Evolutionary conservation across 1,284 basidiomycete genomes (phyloP).

Genomic region (Rhodotorula sp.): DNA sequence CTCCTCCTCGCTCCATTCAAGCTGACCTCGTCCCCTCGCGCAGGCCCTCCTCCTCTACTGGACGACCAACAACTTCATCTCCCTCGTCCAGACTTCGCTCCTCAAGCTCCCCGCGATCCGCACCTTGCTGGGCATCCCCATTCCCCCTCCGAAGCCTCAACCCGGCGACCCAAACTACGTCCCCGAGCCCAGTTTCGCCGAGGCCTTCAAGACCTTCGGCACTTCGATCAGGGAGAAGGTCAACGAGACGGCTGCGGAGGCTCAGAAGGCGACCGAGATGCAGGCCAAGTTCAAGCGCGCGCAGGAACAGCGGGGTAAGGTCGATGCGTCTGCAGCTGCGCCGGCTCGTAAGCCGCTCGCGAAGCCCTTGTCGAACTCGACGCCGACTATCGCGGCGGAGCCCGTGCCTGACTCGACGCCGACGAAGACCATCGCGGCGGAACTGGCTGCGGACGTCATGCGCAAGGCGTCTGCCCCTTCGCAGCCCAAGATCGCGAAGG

Average conservation of each 20-base stretch:
- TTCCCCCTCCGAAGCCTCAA: slow-evolving; percentile 48
- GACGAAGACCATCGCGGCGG: background rate
- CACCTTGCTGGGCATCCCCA: slow-evolving; percentile 55
- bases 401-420: no score
- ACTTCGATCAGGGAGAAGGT: slow-evolving; percentile 22
- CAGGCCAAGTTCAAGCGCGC: slow-evolving; percentile 13
- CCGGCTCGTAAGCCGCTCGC: slow-evolving; percentile 12
- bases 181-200: slow-evolving; percentile 36
- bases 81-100: slow-evolving; percentile 56
- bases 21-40: background rate
- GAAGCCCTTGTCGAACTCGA: background rate
- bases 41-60: slow-evolving; percentile 67
- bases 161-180: slow-evolving; percentile 37
- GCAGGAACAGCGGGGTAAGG: background rate
- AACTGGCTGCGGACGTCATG: background rate
- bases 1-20: background rate
- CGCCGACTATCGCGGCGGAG: background rate
- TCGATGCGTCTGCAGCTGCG: background rate
- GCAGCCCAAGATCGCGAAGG: background rate
- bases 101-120: slow-evolving; percentile 58
- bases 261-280: slow-evolving; percentile 10
- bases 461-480: background rate
- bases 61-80: slow-evolving; percentile 55
- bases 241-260: slow-evolving; percentile 26
- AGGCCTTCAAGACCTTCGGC: slow-evolving; percentile 40